phyloP scores from a whole-genome alignment of 352 stramenopile species.

The Phytophthora ohioensis region DNA sequence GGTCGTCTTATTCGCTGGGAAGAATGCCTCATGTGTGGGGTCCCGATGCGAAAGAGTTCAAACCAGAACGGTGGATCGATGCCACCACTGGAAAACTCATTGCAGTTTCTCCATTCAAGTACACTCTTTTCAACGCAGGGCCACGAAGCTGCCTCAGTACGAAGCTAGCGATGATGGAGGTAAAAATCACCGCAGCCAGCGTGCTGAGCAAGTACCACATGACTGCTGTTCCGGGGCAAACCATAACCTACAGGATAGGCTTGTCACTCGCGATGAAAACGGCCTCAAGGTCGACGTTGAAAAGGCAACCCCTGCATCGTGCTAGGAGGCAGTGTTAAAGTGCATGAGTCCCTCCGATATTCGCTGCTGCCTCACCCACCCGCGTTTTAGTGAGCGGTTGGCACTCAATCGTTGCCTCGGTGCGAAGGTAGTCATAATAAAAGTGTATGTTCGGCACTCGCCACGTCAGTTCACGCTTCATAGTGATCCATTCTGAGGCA shows the following conservation, averaged over 20 bases:
- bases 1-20: conserved; percentile 52
- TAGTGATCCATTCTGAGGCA: conserved; percentile 26
- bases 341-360: too few relatives aligned
- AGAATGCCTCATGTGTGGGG: conserved; percentile 51
- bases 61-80: conserved; percentile 56
- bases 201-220: conserved; percentile 59
- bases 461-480: conserved; percentile 25
- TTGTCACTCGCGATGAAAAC: conserved; percentile 46
- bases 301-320: neutral
- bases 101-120: conserved; percentile 54
- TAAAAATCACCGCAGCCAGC: conserved; percentile 56
- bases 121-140: conserved; percentile 58
- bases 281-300: conserved; percentile 23
- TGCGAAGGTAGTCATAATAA: conserved; percentile 32
- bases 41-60: conserved; percentile 49
- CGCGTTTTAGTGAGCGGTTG: too few relatives aligned
- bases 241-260: conserved; percentile 38
- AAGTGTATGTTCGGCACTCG: conserved; percentile 16
- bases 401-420: conserved; percentile 16
- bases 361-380: too few relatives aligned
- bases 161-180: conserved; percentile 60
- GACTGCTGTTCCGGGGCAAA: conserved; percentile 25
- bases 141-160: conserved; percentile 53
- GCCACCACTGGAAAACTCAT: conserved; percentile 32
- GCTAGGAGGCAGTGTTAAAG: neutral